Evolutionary conservation across 768 basidiomycete genomes (phyloP), one percentile per base, ranked within the genome.

Genomic region (Leucocoprinus leucothites): DNA sequence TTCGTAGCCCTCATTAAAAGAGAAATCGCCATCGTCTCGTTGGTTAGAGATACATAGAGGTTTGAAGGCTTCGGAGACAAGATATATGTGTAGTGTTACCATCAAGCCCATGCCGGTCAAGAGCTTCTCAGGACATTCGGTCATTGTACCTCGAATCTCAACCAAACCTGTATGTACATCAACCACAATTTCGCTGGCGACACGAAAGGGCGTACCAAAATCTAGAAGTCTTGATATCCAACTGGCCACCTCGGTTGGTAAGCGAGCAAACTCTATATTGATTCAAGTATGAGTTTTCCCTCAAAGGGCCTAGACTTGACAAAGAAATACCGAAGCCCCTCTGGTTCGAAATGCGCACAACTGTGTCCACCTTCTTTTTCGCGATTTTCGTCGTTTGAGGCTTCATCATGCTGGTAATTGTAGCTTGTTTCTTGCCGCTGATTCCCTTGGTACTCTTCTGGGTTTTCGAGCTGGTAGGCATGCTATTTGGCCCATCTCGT

Each of bases 211-310:
- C 71, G 41, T 57, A 88, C 89, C 81, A 41, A 85, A 73, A 61
- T 94, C 91, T 13, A 93, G 71, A 2, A 94, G 71, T 58, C 79
- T 85, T 18, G 87, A 82, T 14, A 89, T 77, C 91, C 90, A 93
- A 60, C 76, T 74, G 3, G 88, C 81, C 22, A 81, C 73, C 35
- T 87, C 84, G 53, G 83, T 84, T 0, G 87, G 84, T 24, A 94
- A 67, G 22, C 91, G 76, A 9, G 89, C 91, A 60, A 94, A 88
- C 62, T 92, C 91, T 89, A 51, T 9, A 18, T 31, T 50, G 57
- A 44, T 48, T n/a, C 51, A 36, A 21, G 21, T 21, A 49, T 45
- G 31, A 45, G 48, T 55, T 21, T 40, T 35, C 14, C 19, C 19
- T 25, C n/a, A 38, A 47, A 13, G 48, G 2, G 24, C 28, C 19